Conservation (phyloP, 768 basidiomycete species). For the Suillus cothurnatus region DNA sequence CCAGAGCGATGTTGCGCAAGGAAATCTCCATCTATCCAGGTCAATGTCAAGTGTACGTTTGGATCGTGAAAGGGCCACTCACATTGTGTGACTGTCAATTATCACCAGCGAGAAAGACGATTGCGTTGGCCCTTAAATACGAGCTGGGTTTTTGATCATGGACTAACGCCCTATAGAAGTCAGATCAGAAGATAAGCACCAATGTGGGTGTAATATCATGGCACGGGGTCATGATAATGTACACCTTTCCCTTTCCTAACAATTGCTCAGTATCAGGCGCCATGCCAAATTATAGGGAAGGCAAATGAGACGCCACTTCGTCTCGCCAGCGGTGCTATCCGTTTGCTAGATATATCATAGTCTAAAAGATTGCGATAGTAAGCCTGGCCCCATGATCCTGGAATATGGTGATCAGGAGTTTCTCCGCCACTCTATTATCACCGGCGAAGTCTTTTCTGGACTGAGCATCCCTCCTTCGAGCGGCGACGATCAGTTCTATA, state of each 20-base stretch:
- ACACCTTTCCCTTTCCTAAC: slow-evolving; percentile 1
- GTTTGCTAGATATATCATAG: slow-evolving; percentile 8
- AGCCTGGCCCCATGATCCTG: slow-evolving; percentile 28
- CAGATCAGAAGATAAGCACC: background rate
- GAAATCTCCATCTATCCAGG: slow-evolving; percentile 35
- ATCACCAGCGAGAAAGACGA: background rate
- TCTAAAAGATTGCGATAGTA: slow-evolving; percentile 24
- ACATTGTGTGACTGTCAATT: background rate
- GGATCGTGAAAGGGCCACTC: background rate
- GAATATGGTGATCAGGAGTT: slow-evolving; percentile 17
- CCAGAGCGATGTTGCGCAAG: slow-evolving; percentile 31
- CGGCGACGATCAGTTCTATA: slow-evolving; percentile 26
- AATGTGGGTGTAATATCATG: background rate
- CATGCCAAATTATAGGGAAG: background rate
- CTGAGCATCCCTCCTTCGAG: slow-evolving; percentile 24
- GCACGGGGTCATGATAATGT: background rate
- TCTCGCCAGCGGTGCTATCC: slow-evolving; percentile 36
- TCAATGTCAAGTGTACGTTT: background rate
- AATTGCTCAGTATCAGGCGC: background rate
- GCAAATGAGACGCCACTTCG: slow-evolving; percentile 48
- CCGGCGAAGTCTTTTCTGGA: slow-evolving; percentile 21
- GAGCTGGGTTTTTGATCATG: background rate
- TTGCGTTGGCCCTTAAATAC: background rate
- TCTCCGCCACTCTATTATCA: slow-evolving; percentile 21
- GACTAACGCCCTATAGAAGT: background rate